phyloP scores from a whole-genome alignment of 148 eudicot species.

The Persicaria maculosa region DNA sequence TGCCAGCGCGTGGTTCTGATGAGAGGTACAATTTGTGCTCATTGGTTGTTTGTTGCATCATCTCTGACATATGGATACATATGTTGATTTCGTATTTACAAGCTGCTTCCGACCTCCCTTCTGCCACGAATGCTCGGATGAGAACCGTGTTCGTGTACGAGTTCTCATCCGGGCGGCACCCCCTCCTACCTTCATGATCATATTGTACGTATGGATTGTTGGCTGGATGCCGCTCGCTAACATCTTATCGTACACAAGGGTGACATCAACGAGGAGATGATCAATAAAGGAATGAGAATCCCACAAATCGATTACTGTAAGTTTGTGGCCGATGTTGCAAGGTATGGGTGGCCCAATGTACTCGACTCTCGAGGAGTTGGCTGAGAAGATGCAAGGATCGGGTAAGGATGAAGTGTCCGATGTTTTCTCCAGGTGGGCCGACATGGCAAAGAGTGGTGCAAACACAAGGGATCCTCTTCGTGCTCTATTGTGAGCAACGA shows the following conservation, averaged over 20 bases:
- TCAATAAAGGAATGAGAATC: conserved; percentile 81
- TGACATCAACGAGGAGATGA: conserved; percentile 43
- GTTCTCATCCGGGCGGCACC: conserved; percentile 89
- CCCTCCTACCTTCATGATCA: conserved; percentile 71
- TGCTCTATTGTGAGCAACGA: background rate
- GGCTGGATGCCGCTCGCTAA: conserved; percentile 48
- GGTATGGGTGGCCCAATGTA: conserved; percentile 51
- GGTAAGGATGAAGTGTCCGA: conserved; percentile 65
- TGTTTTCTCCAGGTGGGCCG: conserved; percentile 52
- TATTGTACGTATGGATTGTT: conserved; percentile 69
- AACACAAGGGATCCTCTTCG: conserved; percentile 21
- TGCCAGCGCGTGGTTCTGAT: too few species aligned
- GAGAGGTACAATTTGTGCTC: too few species aligned
- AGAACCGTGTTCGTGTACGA: conserved; percentile 44
- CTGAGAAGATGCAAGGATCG: conserved; percentile 50
- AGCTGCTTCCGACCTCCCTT: conserved; percentile 65
- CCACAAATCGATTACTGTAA: conserved; percentile 71
- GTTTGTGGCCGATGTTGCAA: conserved; percentile 52
- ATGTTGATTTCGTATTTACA: conserved; percentile 29
- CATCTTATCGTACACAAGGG: conserved; percentile 62
- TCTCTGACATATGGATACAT: conserved; percentile 38
- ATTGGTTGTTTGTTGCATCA: conserved; percentile 21
- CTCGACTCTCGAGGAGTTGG: conserved; percentile 44
- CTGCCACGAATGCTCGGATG: conserved; percentile 68
- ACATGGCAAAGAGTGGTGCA: conserved; percentile 19